These are phyloP conservation scores for Nigrospora sphaerica DNA, from an alignment of 2,329 filamentous ascomycete species.

Conservation along the genomic window DNA sequence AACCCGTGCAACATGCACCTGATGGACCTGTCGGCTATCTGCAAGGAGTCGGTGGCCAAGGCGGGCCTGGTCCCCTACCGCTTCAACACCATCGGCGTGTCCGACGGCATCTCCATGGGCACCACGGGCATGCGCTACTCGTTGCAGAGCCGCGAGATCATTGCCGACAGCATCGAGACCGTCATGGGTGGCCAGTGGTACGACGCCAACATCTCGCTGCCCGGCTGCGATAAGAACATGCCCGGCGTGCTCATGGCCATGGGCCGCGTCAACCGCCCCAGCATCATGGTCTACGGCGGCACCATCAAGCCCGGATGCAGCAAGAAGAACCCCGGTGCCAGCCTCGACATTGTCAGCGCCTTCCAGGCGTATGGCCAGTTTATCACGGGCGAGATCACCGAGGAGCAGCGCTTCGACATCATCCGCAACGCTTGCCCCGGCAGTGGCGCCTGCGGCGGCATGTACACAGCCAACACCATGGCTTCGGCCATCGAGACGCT, in stretches of 20 bases:
- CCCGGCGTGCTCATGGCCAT: conserved; percentile 90
- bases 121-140: conserved; percentile 96
- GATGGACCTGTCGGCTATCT: conserved; percentile 75
- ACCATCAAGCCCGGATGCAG: conserved; percentile 90
- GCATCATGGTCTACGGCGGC: conserved; percentile 96
- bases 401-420: conserved; percentile 89
- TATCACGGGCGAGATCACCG: conserved; percentile 82
- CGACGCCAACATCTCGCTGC: conserved; percentile 88
- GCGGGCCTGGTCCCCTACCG: conserved; percentile 87
- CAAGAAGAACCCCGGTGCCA: conserved; percentile 59
- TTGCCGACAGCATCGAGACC: conserved; percentile 91
- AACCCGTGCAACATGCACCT: conserved; percentile 99
- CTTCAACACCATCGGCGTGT: conserved; percentile 98
- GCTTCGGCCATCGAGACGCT: conserved; percentile 66
- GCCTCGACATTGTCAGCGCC: conserved; percentile 91
- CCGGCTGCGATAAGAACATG: conserved; percentile 98
- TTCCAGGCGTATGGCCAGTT: conserved; percentile 98
- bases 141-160: conserved; percentile 89
- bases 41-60: conserved; percentile 54
- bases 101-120: conserved; percentile 96
- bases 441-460: conserved; percentile 77
- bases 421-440: conserved; percentile 87
- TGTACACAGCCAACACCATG: conserved; percentile 77
- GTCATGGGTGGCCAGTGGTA: conserved; percentile 89
- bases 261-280: conserved; percentile 88